These are phyloP conservation scores for Leptomonas pyrrhocoris DNA, from an alignment of 208 protist species.

Conservation along the genomic window DNA sequence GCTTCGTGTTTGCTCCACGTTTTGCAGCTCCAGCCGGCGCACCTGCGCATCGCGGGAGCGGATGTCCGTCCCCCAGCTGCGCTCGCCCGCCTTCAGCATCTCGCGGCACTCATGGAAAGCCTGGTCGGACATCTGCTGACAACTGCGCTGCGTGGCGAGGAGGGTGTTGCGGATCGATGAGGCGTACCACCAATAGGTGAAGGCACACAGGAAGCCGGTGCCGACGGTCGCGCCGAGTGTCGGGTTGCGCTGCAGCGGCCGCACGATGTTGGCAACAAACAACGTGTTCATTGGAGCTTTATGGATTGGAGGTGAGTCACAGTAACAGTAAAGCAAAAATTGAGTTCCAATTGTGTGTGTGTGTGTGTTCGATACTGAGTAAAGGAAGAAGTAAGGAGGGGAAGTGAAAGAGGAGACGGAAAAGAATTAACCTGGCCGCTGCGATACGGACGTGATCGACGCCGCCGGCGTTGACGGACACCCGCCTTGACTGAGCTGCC, in stretches of 20 bases:
- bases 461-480: too few species aligned
- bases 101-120: conserved; percentile 72
- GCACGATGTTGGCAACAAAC: conserved; percentile 45
- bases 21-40: conserved; percentile 83
- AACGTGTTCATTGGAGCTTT: conserved; percentile 61
- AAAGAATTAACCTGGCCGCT: too few species aligned
- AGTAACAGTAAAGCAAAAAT: too few species aligned
- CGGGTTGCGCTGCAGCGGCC: conserved; percentile 51
- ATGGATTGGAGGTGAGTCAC: too few species aligned
- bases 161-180: conserved; percentile 54
- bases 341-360: too few species aligned
- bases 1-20: conserved; percentile 88
- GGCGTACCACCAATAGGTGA: conserved; percentile 82
- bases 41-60: conserved; percentile 73
- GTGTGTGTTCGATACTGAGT: too few species aligned
- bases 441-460: too few species aligned
- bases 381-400: too few species aligned
- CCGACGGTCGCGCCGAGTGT: conserved; percentile 53
- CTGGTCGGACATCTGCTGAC: conserved; percentile 46
- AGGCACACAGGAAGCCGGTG: conserved; percentile 51
- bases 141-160: conserved; percentile 54
- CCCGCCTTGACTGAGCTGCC: too few species aligned
- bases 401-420: too few species aligned
- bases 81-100: conserved; percentile 69
- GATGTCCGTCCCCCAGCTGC: conserved; percentile 68